Conservation (phyloP, 2,329 filamentous ascomycete species). For the Albophoma yamanashiensis region DNA sequence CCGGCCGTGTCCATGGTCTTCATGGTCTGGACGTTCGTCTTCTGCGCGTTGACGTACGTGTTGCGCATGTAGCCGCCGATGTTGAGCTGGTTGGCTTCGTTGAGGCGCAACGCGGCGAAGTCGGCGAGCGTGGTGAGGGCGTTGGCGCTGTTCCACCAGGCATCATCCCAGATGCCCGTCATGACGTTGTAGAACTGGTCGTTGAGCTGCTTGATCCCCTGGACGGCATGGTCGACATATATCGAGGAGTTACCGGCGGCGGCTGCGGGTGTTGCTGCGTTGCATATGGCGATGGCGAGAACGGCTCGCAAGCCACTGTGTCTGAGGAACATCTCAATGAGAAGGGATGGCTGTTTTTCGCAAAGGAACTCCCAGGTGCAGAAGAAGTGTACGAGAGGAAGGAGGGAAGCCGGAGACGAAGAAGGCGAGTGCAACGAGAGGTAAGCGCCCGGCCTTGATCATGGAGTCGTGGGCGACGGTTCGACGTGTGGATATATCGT, state of each 20-base stretch:
- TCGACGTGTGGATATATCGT: background rate
- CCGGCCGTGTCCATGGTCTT: conserved; percentile 27
- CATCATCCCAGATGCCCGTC: conserved; percentile 52
- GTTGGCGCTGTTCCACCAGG: conserved; percentile 68
- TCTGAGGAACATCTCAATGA: background rate
- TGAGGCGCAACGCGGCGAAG: conserved; percentile 26
- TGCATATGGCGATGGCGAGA: conserved; percentile 9
- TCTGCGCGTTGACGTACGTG: conserved; percentile 35
- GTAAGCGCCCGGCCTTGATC: background rate
- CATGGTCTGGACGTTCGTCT: conserved; percentile 20
- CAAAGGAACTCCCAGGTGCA: background rate
- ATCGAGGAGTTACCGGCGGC: conserved; percentile 8
- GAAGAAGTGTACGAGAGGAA: too few species aligned
- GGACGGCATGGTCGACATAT: conserved; percentile 22
- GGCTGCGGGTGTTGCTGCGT: conserved; percentile 3
- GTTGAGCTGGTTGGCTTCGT: conserved; percentile 23
- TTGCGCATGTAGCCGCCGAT: conserved; percentile 29
- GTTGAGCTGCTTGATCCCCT: conserved; percentile 36
- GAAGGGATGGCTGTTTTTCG: background rate
- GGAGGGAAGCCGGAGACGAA: background rate
- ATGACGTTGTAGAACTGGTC: conserved; percentile 45
- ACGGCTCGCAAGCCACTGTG: conserved; percentile 9
- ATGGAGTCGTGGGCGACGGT: background rate
- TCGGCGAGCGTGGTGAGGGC: conserved; percentile 52
- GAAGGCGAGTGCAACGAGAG: background rate